Percentiles rank a stretch among this genome's conserved stretches.
These are phyloP conservation scores for Orychophragmus violaceus DNA, from an alignment of 345 rosid genomes.

Conservation along the genomic window DNA sequence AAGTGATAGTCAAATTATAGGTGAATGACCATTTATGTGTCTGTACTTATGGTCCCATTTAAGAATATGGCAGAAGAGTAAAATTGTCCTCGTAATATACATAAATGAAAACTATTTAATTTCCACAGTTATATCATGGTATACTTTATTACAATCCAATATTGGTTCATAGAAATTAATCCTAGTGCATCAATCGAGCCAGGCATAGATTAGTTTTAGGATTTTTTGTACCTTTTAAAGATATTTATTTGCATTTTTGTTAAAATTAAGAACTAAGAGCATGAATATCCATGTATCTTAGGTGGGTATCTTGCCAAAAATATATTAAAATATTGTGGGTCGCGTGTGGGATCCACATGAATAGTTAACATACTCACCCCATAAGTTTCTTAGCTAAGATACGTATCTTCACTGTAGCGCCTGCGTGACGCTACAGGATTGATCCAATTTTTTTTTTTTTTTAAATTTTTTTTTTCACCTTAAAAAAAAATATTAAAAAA, in stretches of 20 bases:
- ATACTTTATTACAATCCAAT: not conserved
- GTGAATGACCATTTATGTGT: not conserved
- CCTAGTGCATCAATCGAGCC: not conserved
- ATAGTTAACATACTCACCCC: no score
- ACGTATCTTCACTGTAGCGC: no score
- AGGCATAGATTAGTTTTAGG: not conserved
- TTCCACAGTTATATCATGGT: not conserved
- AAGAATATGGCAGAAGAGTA: not conserved
- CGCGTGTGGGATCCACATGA: no score
- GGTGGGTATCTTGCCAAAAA: no score
- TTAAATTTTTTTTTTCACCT: no score
- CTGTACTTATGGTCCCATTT: not conserved
- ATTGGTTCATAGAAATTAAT: not conserved
- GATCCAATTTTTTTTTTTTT: no score
- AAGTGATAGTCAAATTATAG: not conserved
- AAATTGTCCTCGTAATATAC: not conserved
- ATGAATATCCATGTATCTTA: no score
- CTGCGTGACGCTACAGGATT: no score
- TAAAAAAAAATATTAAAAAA: no score
- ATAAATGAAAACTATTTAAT: not conserved
- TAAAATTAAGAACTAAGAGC: no score
- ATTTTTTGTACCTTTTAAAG: not conserved
- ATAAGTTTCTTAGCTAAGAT: no score
- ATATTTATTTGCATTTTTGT: not conserved
- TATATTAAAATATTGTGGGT: no score